Evolutionary conservation across 2,329 filamentous ascomycete genomes (phyloP).

Genomic region (Epichloe festucae): DNA sequence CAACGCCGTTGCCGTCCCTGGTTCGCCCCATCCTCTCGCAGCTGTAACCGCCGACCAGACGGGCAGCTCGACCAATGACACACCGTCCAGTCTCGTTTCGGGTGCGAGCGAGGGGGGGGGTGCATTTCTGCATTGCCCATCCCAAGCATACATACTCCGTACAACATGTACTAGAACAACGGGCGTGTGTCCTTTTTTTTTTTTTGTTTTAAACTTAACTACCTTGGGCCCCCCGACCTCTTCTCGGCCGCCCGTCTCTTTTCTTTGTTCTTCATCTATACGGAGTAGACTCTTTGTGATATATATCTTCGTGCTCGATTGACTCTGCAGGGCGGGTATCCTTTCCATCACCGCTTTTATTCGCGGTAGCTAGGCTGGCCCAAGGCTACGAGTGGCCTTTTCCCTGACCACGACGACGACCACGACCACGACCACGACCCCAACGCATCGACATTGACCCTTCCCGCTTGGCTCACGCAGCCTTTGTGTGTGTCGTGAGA

Average conservation of each 20-base stretch:
- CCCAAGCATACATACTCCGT: too few species aligned
- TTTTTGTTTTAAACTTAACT: neutral
- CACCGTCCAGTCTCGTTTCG: too few species aligned
- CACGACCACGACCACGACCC: too few species aligned
- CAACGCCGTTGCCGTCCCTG: neutral
- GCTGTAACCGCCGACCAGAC: neutral
- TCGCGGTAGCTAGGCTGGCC: slow-evolving; percentile 1
- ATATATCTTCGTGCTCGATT: neutral
- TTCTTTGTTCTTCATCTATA: neutral
- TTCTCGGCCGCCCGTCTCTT: neutral
- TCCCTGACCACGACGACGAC: too few species aligned
- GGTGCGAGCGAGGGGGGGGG: too few species aligned
- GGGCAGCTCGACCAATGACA: too few species aligned
- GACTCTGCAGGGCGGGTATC: neutral
- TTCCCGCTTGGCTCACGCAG: too few species aligned
- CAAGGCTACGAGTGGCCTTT: neutral
- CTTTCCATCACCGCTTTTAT: too few species aligned
- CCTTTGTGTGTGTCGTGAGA: too few species aligned
- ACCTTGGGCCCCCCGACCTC: neutral
- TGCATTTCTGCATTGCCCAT: too few species aligned
- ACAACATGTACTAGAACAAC: neutral
- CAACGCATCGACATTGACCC: too few species aligned
- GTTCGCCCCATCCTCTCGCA: neutral
- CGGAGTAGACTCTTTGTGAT: too few species aligned
- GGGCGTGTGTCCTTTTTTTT: neutral